phyloP scores from a whole-genome alignment of 345 rosid species.

The Citrus cavaleriei region DNA sequence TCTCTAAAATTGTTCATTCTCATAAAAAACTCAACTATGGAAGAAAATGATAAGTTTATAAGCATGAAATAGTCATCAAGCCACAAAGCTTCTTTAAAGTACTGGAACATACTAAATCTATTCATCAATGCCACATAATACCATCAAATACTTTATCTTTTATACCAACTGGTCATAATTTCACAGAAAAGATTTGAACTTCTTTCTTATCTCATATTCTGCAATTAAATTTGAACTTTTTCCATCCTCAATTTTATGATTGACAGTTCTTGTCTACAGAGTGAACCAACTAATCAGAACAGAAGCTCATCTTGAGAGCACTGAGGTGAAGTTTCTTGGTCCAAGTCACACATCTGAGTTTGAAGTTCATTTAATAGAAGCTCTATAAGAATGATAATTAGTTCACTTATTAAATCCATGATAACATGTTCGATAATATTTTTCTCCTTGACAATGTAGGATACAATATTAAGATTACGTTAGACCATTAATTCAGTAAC shows the following conservation, averaged over 20 bases:
- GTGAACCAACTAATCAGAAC: too few species aligned
- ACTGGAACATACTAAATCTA: not conserved
- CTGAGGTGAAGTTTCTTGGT: not conserved
- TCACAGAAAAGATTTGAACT: not conserved
- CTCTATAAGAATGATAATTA: not conserved
- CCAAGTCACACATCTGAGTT: not conserved
- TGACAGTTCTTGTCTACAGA: too few species aligned
- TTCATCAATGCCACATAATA: too few species aligned
- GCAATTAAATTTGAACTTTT: not conserved
- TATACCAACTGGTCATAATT: not conserved
- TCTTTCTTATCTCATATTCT: not conserved
- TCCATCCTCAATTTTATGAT: not conserved
- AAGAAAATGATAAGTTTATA: not conserved
- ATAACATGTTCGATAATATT: not conserved
- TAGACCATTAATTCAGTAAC: not conserved
- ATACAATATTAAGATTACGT: not conserved
- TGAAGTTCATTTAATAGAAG: not conserved
- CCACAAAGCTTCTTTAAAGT: not conserved
- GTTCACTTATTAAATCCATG: not conserved
- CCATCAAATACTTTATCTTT: not conserved
- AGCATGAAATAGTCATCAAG: not conserved
- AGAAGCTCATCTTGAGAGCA: too few species aligned
- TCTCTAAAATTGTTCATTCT: not conserved
- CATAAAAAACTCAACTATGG: not conserved
- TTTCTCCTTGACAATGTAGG: not conserved